Conservation (phyloP, 768 basidiomycete species). For the Gloeostereum incarnatum region DNA sequence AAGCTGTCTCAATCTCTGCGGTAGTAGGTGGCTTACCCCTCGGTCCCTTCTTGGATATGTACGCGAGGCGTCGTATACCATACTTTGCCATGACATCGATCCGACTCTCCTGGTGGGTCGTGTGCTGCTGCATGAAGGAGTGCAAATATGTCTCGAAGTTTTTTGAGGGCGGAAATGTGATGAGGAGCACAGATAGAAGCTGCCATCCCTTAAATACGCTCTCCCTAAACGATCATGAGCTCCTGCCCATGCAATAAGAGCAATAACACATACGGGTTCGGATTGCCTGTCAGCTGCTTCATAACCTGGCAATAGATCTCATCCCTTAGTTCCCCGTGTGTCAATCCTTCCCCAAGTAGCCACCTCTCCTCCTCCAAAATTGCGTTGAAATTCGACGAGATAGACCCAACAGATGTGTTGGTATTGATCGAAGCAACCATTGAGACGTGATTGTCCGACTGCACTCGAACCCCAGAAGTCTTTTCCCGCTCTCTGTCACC, state of each 20-base stretch:
- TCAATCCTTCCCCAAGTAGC: constrained; percentile 72
- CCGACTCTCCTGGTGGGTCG: constrained; percentile 58
- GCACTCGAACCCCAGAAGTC: constrained; percentile 32
- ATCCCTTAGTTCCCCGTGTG: constrained; percentile 79
- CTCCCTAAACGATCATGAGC: constrained; percentile 37
- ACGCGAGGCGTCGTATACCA: constrained; percentile 68
- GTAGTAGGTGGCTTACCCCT: constrained; percentile 75
- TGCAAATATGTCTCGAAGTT: constrained; percentile 82
- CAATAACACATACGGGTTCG: constrained; percentile 50
- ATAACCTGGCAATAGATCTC: constrained; percentile 91
- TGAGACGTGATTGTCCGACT: constrained; percentile 33
- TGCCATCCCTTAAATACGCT: constrained; percentile 92
- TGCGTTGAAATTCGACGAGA: constrained; percentile 23
- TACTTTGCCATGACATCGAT: constrained; percentile 89
- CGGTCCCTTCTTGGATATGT: constrained; percentile 77
- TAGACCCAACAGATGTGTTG: constrained; percentile 39
- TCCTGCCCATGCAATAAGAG: constrained; percentile 1
- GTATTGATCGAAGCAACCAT: constrained; percentile 32
- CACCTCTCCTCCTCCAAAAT: constrained; percentile 82
- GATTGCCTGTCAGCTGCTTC: constrained; percentile 84
- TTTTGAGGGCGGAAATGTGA: constrained; percentile 90
- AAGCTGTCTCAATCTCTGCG: constrained; percentile 88
- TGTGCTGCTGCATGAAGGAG: constrained; percentile 69
- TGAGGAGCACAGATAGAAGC: constrained; percentile 80
- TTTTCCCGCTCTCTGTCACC: constrained; percentile 79